Conservation (phyloP, 2,329 filamentous ascomycete species). For the Fusarium denticulatum region DNA sequence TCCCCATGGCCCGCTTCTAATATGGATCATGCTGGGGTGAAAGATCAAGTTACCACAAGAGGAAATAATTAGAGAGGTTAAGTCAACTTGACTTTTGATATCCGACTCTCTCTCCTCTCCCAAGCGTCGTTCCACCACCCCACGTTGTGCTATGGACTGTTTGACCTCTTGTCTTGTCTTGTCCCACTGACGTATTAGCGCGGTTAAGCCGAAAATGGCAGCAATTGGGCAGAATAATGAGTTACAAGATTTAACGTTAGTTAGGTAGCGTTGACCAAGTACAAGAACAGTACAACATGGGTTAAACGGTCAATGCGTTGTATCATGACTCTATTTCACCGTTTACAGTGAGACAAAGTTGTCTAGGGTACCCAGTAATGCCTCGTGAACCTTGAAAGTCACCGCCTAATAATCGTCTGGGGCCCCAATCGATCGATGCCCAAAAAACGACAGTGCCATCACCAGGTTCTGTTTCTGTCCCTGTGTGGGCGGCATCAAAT, state of each 20-base stretch:
- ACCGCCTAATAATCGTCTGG: conserved; percentile 26
- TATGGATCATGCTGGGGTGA: background rate
- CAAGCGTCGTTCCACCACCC: conserved; percentile 15
- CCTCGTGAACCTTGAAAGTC: conserved; percentile 8
- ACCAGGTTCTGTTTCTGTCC: conserved; percentile 31
- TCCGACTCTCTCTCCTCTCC: background rate
- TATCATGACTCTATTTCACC: background rate
- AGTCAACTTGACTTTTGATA: conserved; percentile 2
- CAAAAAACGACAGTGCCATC: conserved; percentile 34
- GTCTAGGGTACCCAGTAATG: conserved; percentile 10
- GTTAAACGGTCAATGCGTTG: conserved; percentile 12
- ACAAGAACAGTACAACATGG: conserved; percentile 4
- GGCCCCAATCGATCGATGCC: conserved; percentile 33
- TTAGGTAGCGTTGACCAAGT: background rate
- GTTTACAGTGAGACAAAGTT: background rate
- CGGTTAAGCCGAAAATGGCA: conserved; percentile 18
- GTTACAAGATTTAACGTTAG: background rate
- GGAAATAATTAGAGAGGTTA: conserved; percentile 32
- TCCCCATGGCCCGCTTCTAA: background rate
- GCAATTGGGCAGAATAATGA: conserved; percentile 20
- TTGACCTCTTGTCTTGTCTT: background rate
- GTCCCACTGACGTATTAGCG: conserved; percentile 14
- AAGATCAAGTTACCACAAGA: conserved; percentile 13
- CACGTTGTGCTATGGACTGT: conserved; percentile 12
- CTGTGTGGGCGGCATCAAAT: conserved; percentile 35